Conservation (phyloP, 148 eudicot species). For the Nyssa sinensis region DNA sequence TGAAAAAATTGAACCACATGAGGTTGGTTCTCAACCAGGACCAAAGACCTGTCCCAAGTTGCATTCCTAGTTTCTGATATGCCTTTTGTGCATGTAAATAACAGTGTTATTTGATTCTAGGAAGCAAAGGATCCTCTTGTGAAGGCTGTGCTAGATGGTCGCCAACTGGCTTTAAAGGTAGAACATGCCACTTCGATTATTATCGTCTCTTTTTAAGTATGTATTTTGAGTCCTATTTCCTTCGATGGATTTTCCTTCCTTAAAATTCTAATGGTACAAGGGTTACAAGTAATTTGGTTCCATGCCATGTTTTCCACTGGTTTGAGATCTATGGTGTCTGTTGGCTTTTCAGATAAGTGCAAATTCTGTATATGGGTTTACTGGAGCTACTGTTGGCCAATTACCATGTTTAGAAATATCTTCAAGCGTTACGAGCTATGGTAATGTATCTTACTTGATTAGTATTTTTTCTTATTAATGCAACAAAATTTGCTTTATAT, state of each 20-base stretch:
- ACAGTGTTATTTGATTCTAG: conserved; percentile 34
- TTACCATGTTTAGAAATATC: conserved; percentile 96
- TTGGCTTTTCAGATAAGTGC: conserved; percentile 85
- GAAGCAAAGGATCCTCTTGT: conserved; percentile 98
- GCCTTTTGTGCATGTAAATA: conserved; percentile 9
- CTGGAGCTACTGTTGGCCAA: conserved; percentile 96
- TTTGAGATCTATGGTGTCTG: conserved; percentile 14
- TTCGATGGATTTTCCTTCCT: not conserved
- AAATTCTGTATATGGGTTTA: conserved; percentile 99
- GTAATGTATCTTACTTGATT: conserved; percentile 39
- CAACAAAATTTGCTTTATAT: not conserved
- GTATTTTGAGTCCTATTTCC: not conserved
- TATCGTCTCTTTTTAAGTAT: not conserved
- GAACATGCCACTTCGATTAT: not conserved
- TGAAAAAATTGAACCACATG: not conserved
- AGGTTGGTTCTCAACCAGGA: not conserved
- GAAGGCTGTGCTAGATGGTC: conserved; percentile 98
- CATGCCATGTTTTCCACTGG: not conserved
- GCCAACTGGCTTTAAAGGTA: conserved; percentile 98
- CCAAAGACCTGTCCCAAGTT: not conserved
- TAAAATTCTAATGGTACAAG: not conserved
- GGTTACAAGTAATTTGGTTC: not conserved
- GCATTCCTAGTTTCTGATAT: not conserved
- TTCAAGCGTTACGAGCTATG: conserved; percentile 99
- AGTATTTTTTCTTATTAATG: conserved; percentile 3